A percentile compares a stretch with the other conserved stretches of the same genome.
Conservation (phyloP, 768 basidiomycete species). For the Rhodotorula taiwanensis region DNA sequence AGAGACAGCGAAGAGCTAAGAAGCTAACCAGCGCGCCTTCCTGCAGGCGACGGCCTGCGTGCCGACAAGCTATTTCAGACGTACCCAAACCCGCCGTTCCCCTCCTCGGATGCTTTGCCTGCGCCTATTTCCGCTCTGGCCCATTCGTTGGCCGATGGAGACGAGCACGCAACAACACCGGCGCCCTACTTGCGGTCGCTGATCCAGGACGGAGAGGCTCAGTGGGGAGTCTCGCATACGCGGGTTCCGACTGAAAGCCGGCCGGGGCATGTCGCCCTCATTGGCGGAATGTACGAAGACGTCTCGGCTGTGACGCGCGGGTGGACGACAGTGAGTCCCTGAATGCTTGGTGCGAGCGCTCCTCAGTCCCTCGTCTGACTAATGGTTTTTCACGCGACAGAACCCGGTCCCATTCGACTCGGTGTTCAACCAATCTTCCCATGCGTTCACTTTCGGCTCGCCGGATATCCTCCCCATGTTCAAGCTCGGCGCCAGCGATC, state of each 20-base stretch:
- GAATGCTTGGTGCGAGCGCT: background rate
- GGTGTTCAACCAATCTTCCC: slow-evolving; percentile 71
- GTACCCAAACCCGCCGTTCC: slow-evolving; percentile 56
- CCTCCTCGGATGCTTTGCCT: slow-evolving; percentile 45
- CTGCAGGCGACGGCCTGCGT: slow-evolving; percentile 66
- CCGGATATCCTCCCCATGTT: slow-evolving; percentile 90
- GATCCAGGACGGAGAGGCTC: slow-evolving; percentile 61
- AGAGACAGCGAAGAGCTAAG: too few relatives aligned
- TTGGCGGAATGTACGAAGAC: slow-evolving; percentile 88
- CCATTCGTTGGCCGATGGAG: background rate
- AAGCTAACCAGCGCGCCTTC: too few relatives aligned
- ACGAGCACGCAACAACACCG: slow-evolving; percentile 19
- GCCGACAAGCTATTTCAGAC: slow-evolving; percentile 68
- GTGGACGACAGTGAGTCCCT: slow-evolving; percentile 4
- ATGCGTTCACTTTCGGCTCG: slow-evolving; percentile 75
- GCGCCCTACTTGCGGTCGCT: slow-evolving; percentile 65
- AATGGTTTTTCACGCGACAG: slow-evolving; percentile 70
- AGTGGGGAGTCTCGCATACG: slow-evolving; percentile 78
- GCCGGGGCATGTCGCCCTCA: slow-evolving; percentile 81
- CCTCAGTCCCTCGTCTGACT: background rate
- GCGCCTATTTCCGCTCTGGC: background rate
- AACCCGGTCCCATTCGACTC: slow-evolving; percentile 70
- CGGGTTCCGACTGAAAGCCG: slow-evolving; percentile 80
- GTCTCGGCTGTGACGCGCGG: slow-evolving; percentile 79
- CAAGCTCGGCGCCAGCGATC: slow-evolving; percentile 57